Percentiles rank a stretch among this genome's conserved stretches.
Evolutionary conservation across 2,329 filamentous ascomycete genomes (phyloP).

Genomic region (Epichloe gansuensis): DNA sequence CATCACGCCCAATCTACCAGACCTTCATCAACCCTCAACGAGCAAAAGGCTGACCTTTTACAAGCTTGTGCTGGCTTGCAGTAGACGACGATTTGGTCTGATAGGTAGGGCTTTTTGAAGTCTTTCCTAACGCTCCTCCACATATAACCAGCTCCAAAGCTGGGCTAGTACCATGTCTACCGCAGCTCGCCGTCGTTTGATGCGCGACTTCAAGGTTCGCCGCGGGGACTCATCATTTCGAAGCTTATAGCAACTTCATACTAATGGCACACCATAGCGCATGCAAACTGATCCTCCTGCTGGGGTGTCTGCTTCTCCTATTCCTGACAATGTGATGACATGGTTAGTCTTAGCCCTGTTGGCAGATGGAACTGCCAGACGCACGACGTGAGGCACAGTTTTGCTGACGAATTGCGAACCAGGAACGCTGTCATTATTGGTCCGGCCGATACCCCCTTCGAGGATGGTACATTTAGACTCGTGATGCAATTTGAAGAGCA

Average conservation of each 20-base stretch:
- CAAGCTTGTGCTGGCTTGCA: neutral
- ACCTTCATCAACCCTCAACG: neutral
- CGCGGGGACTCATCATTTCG: neutral
- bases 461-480: constrained; percentile 93
- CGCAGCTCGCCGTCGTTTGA: constrained; percentile 84
- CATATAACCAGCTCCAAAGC: neutral
- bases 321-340: constrained; percentile 95
- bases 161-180: constrained; percentile 54
- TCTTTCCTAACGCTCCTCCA: neutral
- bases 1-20: constrained; percentile 5
- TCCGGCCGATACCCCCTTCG: constrained; percentile 91
- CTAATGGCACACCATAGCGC: constrained; percentile 45
- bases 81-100: neutral
- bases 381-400: neutral
- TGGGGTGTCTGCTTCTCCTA: constrained; percentile 89
- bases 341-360: constrained; percentile 45
- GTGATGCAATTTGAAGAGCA: constrained; percentile 99
- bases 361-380: neutral
- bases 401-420: constrained; percentile 11
- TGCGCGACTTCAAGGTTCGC: constrained; percentile 97
- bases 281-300: constrained; percentile 99
- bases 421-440: constrained; percentile 99
- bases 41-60: neutral
- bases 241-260: neutral
- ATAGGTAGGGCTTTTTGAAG: neutral